These are phyloP conservation scores for Penicillium roqueforti DNA, from an alignment of 495 filamentous ascomycete species.

Conservation along the genomic window DNA sequence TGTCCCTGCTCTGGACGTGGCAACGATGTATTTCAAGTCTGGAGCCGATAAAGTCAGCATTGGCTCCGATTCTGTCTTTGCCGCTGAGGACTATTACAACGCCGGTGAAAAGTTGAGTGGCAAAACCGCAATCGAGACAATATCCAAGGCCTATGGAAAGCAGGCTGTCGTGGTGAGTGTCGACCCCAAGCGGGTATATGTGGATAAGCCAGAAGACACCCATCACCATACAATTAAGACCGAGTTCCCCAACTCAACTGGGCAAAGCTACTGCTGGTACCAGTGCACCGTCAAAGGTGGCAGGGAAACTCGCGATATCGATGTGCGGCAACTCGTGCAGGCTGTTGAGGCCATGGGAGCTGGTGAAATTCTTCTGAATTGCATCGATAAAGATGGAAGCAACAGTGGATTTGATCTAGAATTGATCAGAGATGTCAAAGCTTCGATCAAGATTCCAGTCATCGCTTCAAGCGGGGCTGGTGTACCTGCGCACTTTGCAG, in stretches of 20 bases:
- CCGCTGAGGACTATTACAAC: slow-evolving; percentile 83
- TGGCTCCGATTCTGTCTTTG: slow-evolving; percentile 87
- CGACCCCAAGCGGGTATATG: slow-evolving; percentile 88
- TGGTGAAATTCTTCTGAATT: slow-evolving; percentile 92
- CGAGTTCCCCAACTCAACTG: slow-evolving; percentile 60
- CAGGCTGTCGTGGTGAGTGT: slow-evolving; percentile 96
- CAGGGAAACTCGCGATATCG: slow-evolving; percentile 82
- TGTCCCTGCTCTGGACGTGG: slow-evolving; percentile 83
- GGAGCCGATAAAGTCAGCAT: slow-evolving; percentile 99
- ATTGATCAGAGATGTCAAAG: slow-evolving; percentile 82
- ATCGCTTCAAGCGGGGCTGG: slow-evolving; percentile 95
- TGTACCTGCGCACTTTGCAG: slow-evolving; percentile 80
- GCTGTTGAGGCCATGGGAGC: slow-evolving; percentile 96
- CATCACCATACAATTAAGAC: slow-evolving; percentile 76
- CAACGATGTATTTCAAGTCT: slow-evolving; percentile 94
- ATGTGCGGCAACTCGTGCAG: slow-evolving; percentile 78
- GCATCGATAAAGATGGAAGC: slow-evolving; percentile 94
- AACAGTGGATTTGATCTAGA: slow-evolving; percentile 95
- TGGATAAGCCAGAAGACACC: slow-evolving; percentile 66
- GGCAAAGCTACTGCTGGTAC: slow-evolving; percentile 90
- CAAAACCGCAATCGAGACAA: slow-evolving; percentile 88
- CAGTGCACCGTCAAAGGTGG: slow-evolving; percentile 96
- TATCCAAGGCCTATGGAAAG: slow-evolving; percentile 88
- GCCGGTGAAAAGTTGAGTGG: slow-evolving; percentile 64
- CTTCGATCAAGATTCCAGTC: slow-evolving; percentile 79